phyloP scores from a whole-genome alignment of 2,329 filamentous ascomycete species.

The Coniochaeta sp. region DNA sequence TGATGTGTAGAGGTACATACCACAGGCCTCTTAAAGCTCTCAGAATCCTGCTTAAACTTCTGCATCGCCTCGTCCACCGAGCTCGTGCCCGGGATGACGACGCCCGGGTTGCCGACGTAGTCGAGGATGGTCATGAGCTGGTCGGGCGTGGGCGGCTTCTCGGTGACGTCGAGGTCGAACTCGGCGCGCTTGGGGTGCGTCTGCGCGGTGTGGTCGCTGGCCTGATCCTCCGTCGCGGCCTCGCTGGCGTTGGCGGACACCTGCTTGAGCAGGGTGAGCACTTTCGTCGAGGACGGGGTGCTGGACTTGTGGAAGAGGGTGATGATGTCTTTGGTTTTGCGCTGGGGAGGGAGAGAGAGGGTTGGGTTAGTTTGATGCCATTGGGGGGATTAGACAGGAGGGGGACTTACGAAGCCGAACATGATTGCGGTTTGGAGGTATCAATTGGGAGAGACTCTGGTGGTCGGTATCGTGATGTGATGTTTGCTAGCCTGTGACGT shows the following conservation, averaged over 20 bases:
- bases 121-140: slow-evolving; percentile 28
- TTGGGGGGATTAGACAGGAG: too few relatives aligned
- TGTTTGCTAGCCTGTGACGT: neutral
- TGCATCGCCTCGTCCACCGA: slow-evolving; percentile 72
- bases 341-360: too few relatives aligned
- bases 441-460: neutral
- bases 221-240: slow-evolving; percentile 67
- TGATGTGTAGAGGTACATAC: slow-evolving; percentile 43
- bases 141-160: slow-evolving; percentile 52
- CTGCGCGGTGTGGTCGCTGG: slow-evolving; percentile 57
- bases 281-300: slow-evolving; percentile 64
- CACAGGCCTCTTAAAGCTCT: slow-evolving; percentile 68
- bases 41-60: slow-evolving; percentile 63
- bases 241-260: slow-evolving; percentile 62
- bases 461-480: neutral
- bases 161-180: slow-evolving; percentile 64
- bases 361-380: neutral
- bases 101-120: slow-evolving; percentile 52
- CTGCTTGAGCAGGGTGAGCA: slow-evolving; percentile 73
- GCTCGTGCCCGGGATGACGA: slow-evolving; percentile 66
- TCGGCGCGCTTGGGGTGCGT: slow-evolving; percentile 49
- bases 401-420: slow-evolving; percentile 12
- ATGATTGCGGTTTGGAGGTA: slow-evolving; percentile 5
- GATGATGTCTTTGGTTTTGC: slow-evolving; percentile 80
- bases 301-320: slow-evolving; percentile 91